Evolutionary conservation across 495 filamentous ascomycete genomes (phyloP), one percentile per base, ranked within the genome.

Genomic region (Hypoxylon cercidicola): DNA sequence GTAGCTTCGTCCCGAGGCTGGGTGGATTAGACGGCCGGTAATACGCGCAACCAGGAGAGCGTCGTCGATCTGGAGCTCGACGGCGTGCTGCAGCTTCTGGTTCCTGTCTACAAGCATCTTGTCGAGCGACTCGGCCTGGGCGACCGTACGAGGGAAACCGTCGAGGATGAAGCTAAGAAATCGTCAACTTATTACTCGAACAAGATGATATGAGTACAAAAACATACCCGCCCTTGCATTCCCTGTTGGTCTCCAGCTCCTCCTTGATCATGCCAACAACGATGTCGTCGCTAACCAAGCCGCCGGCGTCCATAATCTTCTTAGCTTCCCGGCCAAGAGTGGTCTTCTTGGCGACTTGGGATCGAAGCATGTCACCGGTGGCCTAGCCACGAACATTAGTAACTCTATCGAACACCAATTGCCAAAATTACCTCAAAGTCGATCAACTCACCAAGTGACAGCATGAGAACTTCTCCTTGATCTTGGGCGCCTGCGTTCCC

Each of bases 291-390:
- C 92, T 97, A 72, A 99, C 95, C 55, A 99, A 86, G 56, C 93
- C 95, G 70, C 95, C 95, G 73, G 93, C 88, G 71, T 99, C 94
- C 95, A 99, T 99, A 79, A 99, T 99, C 88, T 99, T 99, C 89
- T 99, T 99, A 59, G 95, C 95, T 82, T 97, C 93, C 76, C 89
- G 87, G 60, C 95, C 95, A 64, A 99, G 87, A 18, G 90, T 79
- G 45, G 96, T 99, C 87, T 97, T 97, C 84, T 96, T 97, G 61
- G 95, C 90, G 76, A 99, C 96, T 78, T 99, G 95, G 64, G 93
- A 95, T 60, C 95, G 92, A 74, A 99, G 87, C 95, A 99, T 99
- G 79, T 99, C 95, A 74, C 95, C 95, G 53, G 95, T 99, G 59
- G 96, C 95, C 94, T 98, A 64, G 45, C 28, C 30, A 50, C 5